Conservation (phyloP, 768 basidiomycete genomes). For the Hericium alpestre region DNA sequence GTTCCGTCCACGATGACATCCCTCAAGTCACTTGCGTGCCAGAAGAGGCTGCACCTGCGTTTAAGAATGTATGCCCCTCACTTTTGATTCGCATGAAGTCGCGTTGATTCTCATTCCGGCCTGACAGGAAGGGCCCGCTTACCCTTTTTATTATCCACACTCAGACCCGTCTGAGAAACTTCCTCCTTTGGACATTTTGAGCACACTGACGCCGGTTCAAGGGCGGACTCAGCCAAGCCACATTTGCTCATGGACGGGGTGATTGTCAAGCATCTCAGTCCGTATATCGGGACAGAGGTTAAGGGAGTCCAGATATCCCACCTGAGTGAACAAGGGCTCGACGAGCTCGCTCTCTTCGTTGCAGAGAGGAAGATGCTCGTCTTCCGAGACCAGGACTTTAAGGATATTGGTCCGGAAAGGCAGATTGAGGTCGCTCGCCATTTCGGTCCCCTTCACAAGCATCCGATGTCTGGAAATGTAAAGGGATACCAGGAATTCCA, state of each 20-base stretch:
- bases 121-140: neutral
- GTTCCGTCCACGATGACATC: too few species aligned
- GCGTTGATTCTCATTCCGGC: too few species aligned
- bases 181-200: constrained; percentile 19
- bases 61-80: too few species aligned
- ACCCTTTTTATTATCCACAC: constrained; percentile 2
- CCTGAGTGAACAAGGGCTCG: constrained; percentile 38
- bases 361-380: constrained; percentile 44
- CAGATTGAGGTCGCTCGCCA: constrained; percentile 40
- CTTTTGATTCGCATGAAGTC: too few species aligned
- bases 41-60: too few species aligned
- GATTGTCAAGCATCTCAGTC: constrained; percentile 31
- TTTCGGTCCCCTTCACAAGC: constrained; percentile 19
- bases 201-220: constrained; percentile 32
- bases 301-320: constrained; percentile 42
- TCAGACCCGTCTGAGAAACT: neutral
- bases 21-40: too few species aligned
- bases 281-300: constrained; percentile 43
- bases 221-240: constrained; percentile 42
- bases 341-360: constrained; percentile 24
- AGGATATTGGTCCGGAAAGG: constrained; percentile 39
- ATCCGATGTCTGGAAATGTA: constrained; percentile 37
- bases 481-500: constrained; percentile 51
- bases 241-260: constrained; percentile 34
- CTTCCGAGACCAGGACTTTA: constrained; percentile 55